Percentiles rank a stretch among this genome's conserved stretches.
phyloP scores from a whole-genome alignment of 768 basidiomycete genomes.

The Scleroderma citrinum region DNA sequence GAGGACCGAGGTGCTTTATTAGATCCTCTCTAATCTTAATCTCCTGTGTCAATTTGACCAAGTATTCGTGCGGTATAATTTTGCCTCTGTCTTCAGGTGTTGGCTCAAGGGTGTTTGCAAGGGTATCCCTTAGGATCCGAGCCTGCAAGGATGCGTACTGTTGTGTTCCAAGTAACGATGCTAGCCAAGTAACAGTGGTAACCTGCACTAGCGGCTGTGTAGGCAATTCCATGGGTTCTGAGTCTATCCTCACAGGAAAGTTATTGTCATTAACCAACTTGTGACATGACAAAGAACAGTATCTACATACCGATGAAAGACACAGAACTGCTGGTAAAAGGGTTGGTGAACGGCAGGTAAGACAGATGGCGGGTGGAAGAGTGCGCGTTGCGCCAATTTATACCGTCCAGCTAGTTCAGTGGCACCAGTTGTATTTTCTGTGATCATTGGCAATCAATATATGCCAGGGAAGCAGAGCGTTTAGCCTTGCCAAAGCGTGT shows the following conservation, averaged over 20 bases:
- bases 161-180: constrained; percentile 15
- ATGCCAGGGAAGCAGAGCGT: constrained; percentile 9
- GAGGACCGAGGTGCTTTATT: constrained; percentile 16
- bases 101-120: constrained; percentile 17
- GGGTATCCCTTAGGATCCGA: constrained; percentile 14
- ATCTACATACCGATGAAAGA: not conserved
- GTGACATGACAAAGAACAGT: not conserved
- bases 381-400: constrained; percentile 16
- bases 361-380: constrained; percentile 1
- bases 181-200: constrained; percentile 4
- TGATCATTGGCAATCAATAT: constrained; percentile 29
- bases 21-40: constrained; percentile 16
- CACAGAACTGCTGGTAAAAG: not conserved
- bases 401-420: constrained; percentile 19
- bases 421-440: constrained; percentile 16
- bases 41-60: constrained; percentile 11
- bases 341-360: constrained; percentile 2
- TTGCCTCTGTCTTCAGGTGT: not conserved
- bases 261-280: not conserved
- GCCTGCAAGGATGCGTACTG: constrained; percentile 13
- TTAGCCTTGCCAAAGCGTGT: constrained; percentile 14
- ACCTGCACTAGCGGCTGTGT: constrained; percentile 6
- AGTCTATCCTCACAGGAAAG: not conserved
- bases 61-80: constrained; percentile 2
- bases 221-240: not conserved